phyloP scores from a whole-genome alignment of 2,329 filamentous ascomycete species.

The Sporothrix variecibatus region DNA sequence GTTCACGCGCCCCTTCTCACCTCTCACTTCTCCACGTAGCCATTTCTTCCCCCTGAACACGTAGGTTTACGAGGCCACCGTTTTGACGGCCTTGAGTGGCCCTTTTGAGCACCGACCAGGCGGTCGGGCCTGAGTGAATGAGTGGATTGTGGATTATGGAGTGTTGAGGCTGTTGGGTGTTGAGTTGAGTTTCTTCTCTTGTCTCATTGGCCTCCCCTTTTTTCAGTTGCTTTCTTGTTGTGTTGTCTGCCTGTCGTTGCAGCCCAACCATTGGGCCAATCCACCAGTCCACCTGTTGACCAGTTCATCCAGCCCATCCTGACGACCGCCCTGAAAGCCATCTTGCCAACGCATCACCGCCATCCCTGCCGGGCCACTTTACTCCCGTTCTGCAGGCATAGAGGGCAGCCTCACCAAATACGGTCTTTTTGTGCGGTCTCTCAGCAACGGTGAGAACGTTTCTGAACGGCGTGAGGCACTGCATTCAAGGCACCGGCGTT shows the following conservation, averaged over 20 bases:
- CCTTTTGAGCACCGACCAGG: neutral
- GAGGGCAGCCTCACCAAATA: neutral
- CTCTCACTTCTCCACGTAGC: neutral
- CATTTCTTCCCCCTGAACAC: neutral
- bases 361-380: neutral
- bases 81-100: neutral
- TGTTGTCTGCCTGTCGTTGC: neutral
- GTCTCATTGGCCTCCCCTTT: neutral
- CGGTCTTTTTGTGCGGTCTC: neutral
- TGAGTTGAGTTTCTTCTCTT: neutral
- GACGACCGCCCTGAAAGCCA: neutral
- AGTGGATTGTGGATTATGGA: neutral
- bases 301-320: neutral
- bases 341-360: slow-evolving; percentile 3
- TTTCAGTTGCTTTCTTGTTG: neutral
- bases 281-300: neutral
- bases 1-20: slow-evolving; percentile 2
- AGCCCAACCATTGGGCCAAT: neutral
- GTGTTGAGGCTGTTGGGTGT: neutral
- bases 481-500: neutral
- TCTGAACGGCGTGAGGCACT: neutral
- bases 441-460: neutral
- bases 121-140: neutral
- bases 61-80: neutral
- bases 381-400: neutral